Base-by-base conservation (phyloP, 2,329 filamentous ascomycete species). In the Trichophyton benhamiae region DNA sequence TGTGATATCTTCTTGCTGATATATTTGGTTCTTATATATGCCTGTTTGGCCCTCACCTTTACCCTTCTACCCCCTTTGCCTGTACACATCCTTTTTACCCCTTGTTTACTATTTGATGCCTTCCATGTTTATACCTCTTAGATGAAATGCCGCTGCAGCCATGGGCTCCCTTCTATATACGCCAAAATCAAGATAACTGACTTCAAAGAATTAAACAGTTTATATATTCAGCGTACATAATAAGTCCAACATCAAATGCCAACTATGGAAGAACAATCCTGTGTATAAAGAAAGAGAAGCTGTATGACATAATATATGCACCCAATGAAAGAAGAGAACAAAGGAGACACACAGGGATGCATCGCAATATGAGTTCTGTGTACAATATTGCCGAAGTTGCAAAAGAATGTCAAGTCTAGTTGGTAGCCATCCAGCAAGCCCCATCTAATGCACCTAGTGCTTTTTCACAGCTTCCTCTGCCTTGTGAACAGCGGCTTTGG, bases 391-490 rank as follows among this genome's bases (percentile, higher is more conserved):
- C 49, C 27, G 8, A 30, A 30, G n/a, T 25, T 53, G 25, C 22
- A 33, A 53, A 53, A 53, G 22, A 53, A 33, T 20, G 17, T 30
- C 15, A n/a, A n/a, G 22, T 33, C 22, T 30, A 52, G 27, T 33
- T 53, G 25, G 27, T 30, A 33, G n/a, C 49, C 27, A 30, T 53
- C 27, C 49, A 53, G 27, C 3, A 3, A 53, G 33, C 9, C 6
- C 49, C 22, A 17, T n/a, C 55, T 62, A 64, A 44, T 66, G 60
- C 22, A 33, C 8, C 55, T 62, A 64, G 52, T 66, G 61, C 63
- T 72, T 74, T 68, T 76, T 74, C 13, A 74, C 70, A 55, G 65
- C 69, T 41, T 69, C 68, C 64, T 74, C 67, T n/a, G 67, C 65
- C 64, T 69, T 65, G 13, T 65, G 41, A n/a, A 63, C 72, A 25